Conservation (phyloP, 75 land plant genomes). For the Selaginella tamariscina region DNA sequence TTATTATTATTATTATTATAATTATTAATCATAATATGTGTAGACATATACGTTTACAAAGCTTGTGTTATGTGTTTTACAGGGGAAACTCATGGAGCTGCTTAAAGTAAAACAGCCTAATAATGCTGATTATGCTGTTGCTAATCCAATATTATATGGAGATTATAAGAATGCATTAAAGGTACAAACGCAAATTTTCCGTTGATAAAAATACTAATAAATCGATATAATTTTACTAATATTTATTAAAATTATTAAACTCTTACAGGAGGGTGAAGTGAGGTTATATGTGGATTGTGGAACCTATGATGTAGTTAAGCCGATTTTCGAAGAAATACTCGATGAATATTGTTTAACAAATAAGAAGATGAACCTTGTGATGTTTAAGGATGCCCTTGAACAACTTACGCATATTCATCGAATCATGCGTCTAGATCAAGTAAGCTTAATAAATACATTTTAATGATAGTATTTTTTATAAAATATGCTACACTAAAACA, state of each 20-base stretch:
- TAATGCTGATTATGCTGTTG: slow-evolving; percentile 15
- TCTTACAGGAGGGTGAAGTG: neutral
- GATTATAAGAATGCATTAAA: slow-evolving; percentile 22
- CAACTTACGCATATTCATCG: slow-evolving; percentile 29
- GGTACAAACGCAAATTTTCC: no score
- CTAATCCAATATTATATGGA: slow-evolving; percentile 25
- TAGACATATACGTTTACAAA: neutral
- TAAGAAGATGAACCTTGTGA: slow-evolving; percentile 30
- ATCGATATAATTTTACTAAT: no score
- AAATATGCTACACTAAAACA: no score
- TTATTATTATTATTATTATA: no score
- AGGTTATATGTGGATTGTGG: slow-evolving; percentile 25
- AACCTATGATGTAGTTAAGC: slow-evolving; percentile 13
- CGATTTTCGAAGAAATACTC: slow-evolving; percentile 23
- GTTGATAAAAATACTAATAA: no score
- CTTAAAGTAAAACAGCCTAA: slow-evolving; percentile 15
- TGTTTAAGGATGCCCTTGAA: slow-evolving; percentile 30
- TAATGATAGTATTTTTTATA: no score
- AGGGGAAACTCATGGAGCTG: slow-evolving; percentile 13
- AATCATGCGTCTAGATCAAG: slow-evolving; percentile 27
- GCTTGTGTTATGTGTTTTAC: neutral
- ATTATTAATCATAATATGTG: no score
- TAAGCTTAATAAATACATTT: slow-evolving; percentile 11
- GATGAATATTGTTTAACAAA: slow-evolving; percentile 25
- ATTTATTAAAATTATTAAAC: no score